Conservation (phyloP, 2,329 filamentous ascomycete species). For the Aureobasidium sp. region DNA sequence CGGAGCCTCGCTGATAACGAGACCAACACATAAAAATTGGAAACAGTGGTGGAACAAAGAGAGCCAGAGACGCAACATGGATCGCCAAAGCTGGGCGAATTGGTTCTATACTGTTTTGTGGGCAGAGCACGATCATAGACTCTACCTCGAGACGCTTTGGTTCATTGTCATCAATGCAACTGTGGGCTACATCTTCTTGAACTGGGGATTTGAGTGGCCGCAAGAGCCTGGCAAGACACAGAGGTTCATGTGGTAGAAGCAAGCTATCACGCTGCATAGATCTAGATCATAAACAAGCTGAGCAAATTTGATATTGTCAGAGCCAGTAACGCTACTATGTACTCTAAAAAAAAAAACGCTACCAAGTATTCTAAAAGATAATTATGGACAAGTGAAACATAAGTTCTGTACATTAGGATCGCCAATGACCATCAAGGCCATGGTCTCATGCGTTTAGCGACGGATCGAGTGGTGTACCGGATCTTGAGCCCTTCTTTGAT, state of each 20-base stretch:
- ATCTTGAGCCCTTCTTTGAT: not conserved
- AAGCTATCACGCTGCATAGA: not conserved
- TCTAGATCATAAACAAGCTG: not conserved
- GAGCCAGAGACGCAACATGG: not conserved
- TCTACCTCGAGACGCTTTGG: slow-evolving; percentile 63
- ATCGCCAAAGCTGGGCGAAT: not conserved
- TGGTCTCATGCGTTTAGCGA: not conserved
- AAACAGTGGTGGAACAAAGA: slow-evolving; percentile 14
- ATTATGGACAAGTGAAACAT: not conserved
- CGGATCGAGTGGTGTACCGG: slow-evolving; percentile 6
- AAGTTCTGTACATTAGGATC: not conserved
- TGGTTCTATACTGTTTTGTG: slow-evolving; percentile 16
- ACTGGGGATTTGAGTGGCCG: slow-evolving; percentile 60
- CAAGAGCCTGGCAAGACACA: slow-evolving; percentile 55
- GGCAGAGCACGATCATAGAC: slow-evolving; percentile 32
- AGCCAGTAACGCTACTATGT: not conserved
- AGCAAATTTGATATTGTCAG: not conserved
- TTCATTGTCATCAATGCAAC: slow-evolving; percentile 56
- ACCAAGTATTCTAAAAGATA: not conserved
- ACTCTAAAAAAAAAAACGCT: not conserved
- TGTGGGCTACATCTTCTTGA: slow-evolving; percentile 67
- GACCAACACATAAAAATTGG: slow-evolving; percentile 11
- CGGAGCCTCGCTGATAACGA: not conserved
- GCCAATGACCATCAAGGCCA: slow-evolving; percentile 1
- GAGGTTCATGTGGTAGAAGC: slow-evolving; percentile 70